Evolutionary conservation across 1,284 basidiomycete species (phyloP), one percentile per base, ranked within the genome.

Genomic region (Cutaneotrichosporon cutaneum): DNA sequence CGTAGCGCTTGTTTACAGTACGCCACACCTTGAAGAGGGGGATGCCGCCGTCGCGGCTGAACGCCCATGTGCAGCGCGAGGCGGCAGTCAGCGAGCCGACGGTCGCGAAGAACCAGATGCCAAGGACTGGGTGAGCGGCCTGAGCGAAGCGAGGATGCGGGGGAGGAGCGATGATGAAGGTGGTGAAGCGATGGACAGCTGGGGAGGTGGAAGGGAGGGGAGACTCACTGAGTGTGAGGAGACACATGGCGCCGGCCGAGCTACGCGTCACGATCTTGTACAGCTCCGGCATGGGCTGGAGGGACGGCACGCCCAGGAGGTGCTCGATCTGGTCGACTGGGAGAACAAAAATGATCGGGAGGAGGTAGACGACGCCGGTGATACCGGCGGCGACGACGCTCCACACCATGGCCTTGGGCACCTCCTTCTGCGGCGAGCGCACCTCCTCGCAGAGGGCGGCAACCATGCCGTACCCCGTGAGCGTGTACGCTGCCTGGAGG

Each of bases 261-360:
- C 71, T 73, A 10, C 81, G 79, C 0, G 80, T 82, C 18, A 81
- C 81, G 1, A 70, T 71, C 61, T 80, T 79, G 75, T 82, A 82
- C 18, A 81, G 69, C 14, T 80, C 66, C 1, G 81, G 79, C 68
- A 82, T 80, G 14, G 81, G 82, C 62, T 81, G 80, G 3, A 80
- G 75, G 14, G 77, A 77, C 0, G 81, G 77, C 5, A 78, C 75
- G 14, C 8, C 32, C 32, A 82, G 71, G 4, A 82, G 68, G 22
- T 75, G 73, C 53, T 72, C 66, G 35, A 81, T 77, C 27, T 32
- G 30, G 58, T 54, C 56, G 57, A 74, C 79, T 8, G 80, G 64
- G 3, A 63, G 79, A 14, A 83, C 71, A 63, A 83, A 82, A 54
- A 80, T 75, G 50, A 83, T 75, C 1, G 82, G 82, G 16, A 82